Conservation (phyloP, 441 rosid species). For the Cnidoscolus chayamansa region DNA sequence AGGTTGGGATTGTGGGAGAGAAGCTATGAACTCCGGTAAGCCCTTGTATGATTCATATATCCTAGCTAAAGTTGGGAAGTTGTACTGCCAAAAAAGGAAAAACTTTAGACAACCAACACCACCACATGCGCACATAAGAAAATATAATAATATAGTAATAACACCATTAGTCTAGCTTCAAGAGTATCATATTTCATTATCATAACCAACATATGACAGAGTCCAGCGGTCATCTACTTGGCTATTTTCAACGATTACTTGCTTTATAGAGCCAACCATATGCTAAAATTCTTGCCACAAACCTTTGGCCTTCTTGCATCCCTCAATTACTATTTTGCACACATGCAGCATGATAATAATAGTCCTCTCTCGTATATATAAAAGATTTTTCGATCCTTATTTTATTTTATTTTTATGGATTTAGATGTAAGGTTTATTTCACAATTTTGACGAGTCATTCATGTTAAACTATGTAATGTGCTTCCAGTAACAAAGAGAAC, state of each 20-base stretch:
- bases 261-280: background rate
- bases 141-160: background rate
- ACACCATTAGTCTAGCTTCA: background rate
- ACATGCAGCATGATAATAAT: background rate
- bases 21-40: slow-evolving; percentile 44
- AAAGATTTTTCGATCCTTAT: background rate
- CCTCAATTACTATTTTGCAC: background rate
- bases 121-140: background rate
- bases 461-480: background rate
- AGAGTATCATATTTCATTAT: background rate
- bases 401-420: background rate
- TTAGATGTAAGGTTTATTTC: background rate
- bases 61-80: slow-evolving; percentile 41
- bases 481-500: background rate
- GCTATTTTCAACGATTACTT: too few species aligned
- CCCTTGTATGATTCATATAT: slow-evolving; percentile 38
- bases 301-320: background rate
- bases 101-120: background rate
- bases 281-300: background rate
- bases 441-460: background rate
- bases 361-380: background rate
- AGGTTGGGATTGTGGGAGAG: slow-evolving; percentile 46
- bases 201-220: background rate
- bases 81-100: slow-evolving; percentile 33
- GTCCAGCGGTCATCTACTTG: background rate